These are phyloP conservation scores for Cladosporium sp. DNA, from an alignment of 2,329 filamentous ascomycete genomes.

Conservation along the genomic window DNA sequence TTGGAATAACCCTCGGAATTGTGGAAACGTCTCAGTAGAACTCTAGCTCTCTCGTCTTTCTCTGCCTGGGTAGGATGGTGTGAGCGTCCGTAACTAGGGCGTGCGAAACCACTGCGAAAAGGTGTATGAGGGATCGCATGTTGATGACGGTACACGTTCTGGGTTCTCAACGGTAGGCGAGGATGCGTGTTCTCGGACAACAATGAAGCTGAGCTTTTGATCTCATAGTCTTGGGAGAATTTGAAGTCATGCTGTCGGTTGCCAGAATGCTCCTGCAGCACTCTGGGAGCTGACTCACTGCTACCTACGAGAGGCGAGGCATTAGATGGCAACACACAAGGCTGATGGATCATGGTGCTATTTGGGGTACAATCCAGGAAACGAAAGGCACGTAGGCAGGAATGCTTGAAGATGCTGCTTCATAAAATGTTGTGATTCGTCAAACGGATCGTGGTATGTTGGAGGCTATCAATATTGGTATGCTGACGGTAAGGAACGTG, in stretches of 20 bases:
- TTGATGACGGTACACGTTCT: constrained; percentile 1
- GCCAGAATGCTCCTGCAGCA: constrained; percentile 40
- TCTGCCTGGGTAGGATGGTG: not conserved
- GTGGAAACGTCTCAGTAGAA: constrained; percentile 22
- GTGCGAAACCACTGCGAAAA: constrained; percentile 1
- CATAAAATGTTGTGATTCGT: constrained; percentile 20
- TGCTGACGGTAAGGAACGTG: constrained; percentile 39
- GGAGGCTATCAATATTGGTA: constrained; percentile 25
- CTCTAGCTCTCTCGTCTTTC: constrained; percentile 3
- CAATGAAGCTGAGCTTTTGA: constrained; percentile 29
- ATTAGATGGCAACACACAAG: constrained; percentile 40
- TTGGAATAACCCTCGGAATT: constrained; percentile 41
- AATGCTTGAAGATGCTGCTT: constrained; percentile 21
- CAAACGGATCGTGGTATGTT: constrained; percentile 2
- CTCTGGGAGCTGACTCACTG: constrained; percentile 24
- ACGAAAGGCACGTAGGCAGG: constrained; percentile 30
- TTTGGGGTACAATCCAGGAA: constrained; percentile 14
- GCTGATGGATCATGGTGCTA: constrained; percentile 27
- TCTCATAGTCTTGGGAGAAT: constrained; percentile 17
- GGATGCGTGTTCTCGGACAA: constrained; percentile 25
- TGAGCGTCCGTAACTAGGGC: not conserved
- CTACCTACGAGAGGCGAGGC: constrained; percentile 34
- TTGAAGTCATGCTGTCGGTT: constrained; percentile 33
- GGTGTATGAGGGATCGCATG: not conserved
- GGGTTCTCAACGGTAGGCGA: not conserved